These are phyloP conservation scores for Ochetophila trinervis DNA, from an alignment of 306 rosid genomes.

Conservation along the genomic window DNA sequence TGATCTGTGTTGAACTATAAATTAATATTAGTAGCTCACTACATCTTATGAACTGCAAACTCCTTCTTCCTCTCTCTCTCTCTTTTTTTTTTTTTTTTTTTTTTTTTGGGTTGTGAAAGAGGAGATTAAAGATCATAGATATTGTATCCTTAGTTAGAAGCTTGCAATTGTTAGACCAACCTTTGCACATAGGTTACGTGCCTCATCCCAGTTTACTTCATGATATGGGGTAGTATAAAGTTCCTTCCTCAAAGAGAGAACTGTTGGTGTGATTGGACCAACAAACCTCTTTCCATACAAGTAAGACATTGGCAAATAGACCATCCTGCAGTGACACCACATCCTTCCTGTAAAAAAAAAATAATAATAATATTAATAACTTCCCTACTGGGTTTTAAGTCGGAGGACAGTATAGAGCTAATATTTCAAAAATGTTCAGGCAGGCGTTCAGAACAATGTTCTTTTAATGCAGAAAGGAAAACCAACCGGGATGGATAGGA, in stretches of 20 bases:
- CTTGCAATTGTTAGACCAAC: slow-evolving; percentile 35
- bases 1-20: slow-evolving; percentile 24
- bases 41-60: neutral
- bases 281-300: slow-evolving; percentile 91
- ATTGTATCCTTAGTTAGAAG: neutral
- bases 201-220: slow-evolving; percentile 73
- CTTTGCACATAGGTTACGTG: slow-evolving; percentile 88
- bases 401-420: neutral
- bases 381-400: slow-evolving; percentile 16
- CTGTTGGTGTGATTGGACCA: slow-evolving; percentile 72
- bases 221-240: slow-evolving; percentile 65
- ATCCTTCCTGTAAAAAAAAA: slow-evolving; percentile 66
- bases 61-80: too few species aligned
- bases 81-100: too few species aligned
- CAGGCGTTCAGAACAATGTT: neutral
- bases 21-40: slow-evolving; percentile 11
- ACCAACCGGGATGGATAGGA: slow-evolving; percentile 83
- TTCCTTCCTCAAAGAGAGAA: slow-evolving; percentile 78
- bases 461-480: slow-evolving; percentile 2
- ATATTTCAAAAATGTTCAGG: neutral
- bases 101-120: too few species aligned
- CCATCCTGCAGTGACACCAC: slow-evolving; percentile 99
- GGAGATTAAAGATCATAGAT: neutral
- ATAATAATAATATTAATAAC: neutral
- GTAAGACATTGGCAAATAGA: slow-evolving; percentile 91